A percentile compares a stretch with the other conserved stretches of the same genome.
Evolutionary conservation across 139 green algal species (phyloP).

Genomic region (Desmodesmus armatus): DNA sequence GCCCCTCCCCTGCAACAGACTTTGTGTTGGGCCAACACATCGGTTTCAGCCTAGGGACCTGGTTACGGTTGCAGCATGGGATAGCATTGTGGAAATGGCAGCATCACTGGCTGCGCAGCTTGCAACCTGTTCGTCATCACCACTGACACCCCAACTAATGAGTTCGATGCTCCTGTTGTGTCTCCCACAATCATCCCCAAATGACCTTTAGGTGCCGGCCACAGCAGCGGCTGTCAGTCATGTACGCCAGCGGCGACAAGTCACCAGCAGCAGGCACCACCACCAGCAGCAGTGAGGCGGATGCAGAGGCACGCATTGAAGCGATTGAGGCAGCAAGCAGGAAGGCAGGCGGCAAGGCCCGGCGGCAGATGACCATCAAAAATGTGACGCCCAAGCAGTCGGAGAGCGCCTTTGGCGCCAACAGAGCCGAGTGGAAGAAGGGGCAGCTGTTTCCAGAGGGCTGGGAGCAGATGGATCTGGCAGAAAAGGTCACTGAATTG

Average conservation of each 20-base stretch:
- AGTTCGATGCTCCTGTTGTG: too few relatives aligned
- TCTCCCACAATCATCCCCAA: too few relatives aligned
- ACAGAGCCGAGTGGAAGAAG: constrained; percentile 66
- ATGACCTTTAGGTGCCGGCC: too few relatives aligned
- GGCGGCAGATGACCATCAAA: constrained; percentile 47
- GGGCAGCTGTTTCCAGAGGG: constrained; percentile 80
- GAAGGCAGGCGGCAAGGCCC: background rate
- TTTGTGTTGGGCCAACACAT: too few relatives aligned
- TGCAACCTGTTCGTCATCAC: too few relatives aligned
- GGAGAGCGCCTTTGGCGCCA: background rate
- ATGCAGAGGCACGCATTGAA: constrained; percentile 28
- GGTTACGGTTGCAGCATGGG: too few relatives aligned
- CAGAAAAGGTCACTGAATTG: constrained; percentile 71
- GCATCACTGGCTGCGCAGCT: too few relatives aligned
- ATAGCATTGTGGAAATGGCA: too few relatives aligned
- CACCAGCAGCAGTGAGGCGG: background rate
- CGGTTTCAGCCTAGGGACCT: too few relatives aligned
- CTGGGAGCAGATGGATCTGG: constrained; percentile 76
- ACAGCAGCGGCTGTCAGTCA: background rate
- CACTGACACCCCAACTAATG: too few relatives aligned
- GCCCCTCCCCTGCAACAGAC: too few relatives aligned
- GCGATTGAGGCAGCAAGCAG: constrained; percentile 10
- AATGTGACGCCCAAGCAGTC: constrained; percentile 15
- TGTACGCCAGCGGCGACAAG: background rate
- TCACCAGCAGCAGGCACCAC: background rate